Percentiles rank a stretch among this genome's conserved stretches.
Conservation (phyloP, 345 rosid species). For the Psidium guajava region DNA sequence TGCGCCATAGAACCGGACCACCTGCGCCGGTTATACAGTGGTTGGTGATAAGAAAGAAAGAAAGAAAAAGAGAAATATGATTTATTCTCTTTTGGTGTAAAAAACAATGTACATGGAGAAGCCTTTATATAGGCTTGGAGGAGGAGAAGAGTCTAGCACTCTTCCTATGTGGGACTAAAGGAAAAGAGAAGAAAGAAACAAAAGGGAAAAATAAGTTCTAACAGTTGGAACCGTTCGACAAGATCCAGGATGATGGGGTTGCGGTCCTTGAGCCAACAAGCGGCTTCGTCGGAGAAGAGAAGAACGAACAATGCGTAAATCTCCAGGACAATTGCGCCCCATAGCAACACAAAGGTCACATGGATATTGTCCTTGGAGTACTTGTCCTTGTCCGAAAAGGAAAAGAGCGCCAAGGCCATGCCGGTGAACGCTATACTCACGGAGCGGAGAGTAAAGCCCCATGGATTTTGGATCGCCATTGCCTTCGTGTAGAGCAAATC, state of each 20-base stretch:
- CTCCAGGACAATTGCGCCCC: conserved; percentile 3
- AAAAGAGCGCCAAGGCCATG: not conserved
- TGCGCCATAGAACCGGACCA: not conserved
- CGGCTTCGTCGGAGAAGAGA: not conserved
- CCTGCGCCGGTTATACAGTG: not conserved
- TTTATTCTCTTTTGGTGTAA: too few relatives aligned
- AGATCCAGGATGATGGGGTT: not conserved
- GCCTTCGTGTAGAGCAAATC: conserved; percentile 33
- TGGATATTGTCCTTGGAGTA: not conserved
- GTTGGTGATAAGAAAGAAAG: too few relatives aligned
- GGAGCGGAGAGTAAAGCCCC: conserved; percentile 7
- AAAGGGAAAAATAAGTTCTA: too few relatives aligned
- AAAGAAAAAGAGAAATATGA: too few relatives aligned
- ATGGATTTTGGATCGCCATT: not conserved
- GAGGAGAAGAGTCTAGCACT: too few relatives aligned
- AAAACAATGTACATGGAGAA: too few relatives aligned
- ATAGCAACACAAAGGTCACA: conserved; percentile 3
- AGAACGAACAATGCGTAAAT: not conserved
- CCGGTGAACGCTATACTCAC: not conserved
- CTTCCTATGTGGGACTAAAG: too few relatives aligned
- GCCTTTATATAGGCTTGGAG: too few relatives aligned
- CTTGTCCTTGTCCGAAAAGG: not conserved
- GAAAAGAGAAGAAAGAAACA: too few relatives aligned
- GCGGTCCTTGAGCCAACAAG: not conserved
- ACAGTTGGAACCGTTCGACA: not conserved